Conservation (phyloP, 2,329 filamentous ascomycete species). For the Aureobasidium sp. region DNA sequence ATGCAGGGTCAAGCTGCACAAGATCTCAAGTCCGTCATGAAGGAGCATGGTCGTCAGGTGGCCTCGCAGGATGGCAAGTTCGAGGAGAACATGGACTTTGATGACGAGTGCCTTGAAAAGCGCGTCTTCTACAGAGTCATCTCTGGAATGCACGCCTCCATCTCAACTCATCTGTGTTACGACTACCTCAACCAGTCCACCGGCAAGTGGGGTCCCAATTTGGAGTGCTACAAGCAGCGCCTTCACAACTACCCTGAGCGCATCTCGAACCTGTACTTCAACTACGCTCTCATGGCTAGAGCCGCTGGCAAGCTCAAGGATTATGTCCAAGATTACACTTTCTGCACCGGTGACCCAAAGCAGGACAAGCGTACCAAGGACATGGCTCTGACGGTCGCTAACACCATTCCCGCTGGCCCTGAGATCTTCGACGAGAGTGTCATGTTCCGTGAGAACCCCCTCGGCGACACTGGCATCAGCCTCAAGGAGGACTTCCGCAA, state of each 20-base stretch:
- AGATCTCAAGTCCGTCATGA: slow-evolving; percentile 53
- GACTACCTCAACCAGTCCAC: slow-evolving; percentile 94
- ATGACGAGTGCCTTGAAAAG: slow-evolving; percentile 95
- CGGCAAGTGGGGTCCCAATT: slow-evolving; percentile 84
- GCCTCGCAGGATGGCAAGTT: slow-evolving; percentile 40
- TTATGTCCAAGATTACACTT: slow-evolving; percentile 75
- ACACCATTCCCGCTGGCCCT: slow-evolving; percentile 55
- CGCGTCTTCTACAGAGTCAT: slow-evolving; percentile 95
- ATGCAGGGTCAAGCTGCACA: slow-evolving; percentile 47
- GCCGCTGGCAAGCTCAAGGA: slow-evolving; percentile 85
- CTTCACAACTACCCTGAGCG: slow-evolving; percentile 80
- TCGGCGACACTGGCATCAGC: slow-evolving; percentile 47
- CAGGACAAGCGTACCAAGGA: slow-evolving; percentile 73
- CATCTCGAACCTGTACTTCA: slow-evolving; percentile 97
- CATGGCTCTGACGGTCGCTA: slow-evolving; percentile 68
- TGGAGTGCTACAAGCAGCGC: slow-evolving; percentile 80
- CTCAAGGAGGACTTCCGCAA: slow-evolving; percentile 97
- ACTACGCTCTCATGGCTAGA: slow-evolving; percentile 90
- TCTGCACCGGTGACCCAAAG: slow-evolving; percentile 75
- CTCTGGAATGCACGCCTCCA: slow-evolving; percentile 96
- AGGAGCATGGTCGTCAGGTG: slow-evolving; percentile 51
- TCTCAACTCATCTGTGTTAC: slow-evolving; percentile 92
- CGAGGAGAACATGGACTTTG: slow-evolving; percentile 60
- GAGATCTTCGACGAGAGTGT: slow-evolving; percentile 89
- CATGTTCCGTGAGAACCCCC: slow-evolving; percentile 64